Evolutionary conservation across 1,139 yeast genomes (phyloP).

Genomic region (Yamadazyma spencermartinsiae): DNA sequence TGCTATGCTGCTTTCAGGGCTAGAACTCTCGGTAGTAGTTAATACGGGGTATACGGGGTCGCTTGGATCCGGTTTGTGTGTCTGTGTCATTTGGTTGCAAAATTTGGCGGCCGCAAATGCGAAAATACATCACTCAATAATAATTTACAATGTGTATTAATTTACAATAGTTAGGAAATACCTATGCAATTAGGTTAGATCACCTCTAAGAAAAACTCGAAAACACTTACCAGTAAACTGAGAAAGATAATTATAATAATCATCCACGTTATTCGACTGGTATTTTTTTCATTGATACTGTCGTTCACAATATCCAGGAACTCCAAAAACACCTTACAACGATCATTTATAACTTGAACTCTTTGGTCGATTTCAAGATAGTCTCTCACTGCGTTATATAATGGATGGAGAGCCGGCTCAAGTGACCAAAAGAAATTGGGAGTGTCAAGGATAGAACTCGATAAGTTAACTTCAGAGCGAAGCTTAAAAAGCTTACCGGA

Average conservation of each 20-base stretch:
- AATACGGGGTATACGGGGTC: no score
- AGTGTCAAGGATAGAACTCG: constrained; percentile 88
- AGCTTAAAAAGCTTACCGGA: constrained; percentile 88
- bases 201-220: constrained; percentile 43
- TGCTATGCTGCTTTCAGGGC: neutral
- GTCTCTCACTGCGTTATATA: constrained; percentile 86
- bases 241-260: constrained; percentile 79
- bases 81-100: no score
- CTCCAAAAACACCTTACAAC: constrained; percentile 92
- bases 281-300: constrained; percentile 88
- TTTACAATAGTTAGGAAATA: no score
- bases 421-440: constrained; percentile 97
- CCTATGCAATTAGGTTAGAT: constrained; percentile 16
- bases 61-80: no score
- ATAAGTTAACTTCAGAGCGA: constrained; percentile 88
- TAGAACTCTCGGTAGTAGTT: no score
- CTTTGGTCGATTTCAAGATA: constrained; percentile 93
- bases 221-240: constrained; percentile 65
- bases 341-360: constrained; percentile 87
- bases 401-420: constrained; percentile 92
- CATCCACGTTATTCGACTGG: constrained; percentile 89
- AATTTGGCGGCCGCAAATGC: no score
- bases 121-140: neutral
- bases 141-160: neutral
- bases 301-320: constrained; percentile 92